A percentile compares a stretch with the other conserved stretches of the same genome.
Conservation (phyloP, 2,329 filamentous ascomycete genomes). For the Cadophora sp. region DNA sequence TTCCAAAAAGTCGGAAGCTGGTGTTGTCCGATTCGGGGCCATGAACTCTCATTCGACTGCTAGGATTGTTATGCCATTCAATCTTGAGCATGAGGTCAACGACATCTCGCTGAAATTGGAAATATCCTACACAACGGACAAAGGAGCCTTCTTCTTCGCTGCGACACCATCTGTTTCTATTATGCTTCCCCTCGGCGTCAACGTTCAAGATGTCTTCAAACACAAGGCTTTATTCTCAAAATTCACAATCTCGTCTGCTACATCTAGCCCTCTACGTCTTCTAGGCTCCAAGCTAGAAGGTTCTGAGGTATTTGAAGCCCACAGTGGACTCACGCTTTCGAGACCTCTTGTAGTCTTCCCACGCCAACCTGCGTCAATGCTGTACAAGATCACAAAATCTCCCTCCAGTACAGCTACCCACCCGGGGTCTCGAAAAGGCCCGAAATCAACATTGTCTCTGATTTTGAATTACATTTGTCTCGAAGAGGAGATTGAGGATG, state of each 20-base stretch:
- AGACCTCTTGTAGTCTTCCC: slow-evolving; percentile 72
- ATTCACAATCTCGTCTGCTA: slow-evolving; percentile 89
- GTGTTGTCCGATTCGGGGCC: slow-evolving; percentile 57
- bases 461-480: slow-evolving; percentile 78
- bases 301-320: slow-evolving; percentile 72
- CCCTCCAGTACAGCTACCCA: slow-evolving; percentile 46
- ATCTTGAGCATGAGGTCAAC: slow-evolving; percentile 76
- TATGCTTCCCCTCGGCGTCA: slow-evolving; percentile 85
- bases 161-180: slow-evolving; percentile 71
- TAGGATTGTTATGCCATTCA: slow-evolving; percentile 78
- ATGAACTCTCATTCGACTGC: slow-evolving; percentile 56
- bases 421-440: slow-evolving; percentile 38
- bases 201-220: slow-evolving; percentile 96
- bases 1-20: slow-evolving; percentile 59
- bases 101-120: slow-evolving; percentile 80
- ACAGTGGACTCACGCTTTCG: slow-evolving; percentile 59
- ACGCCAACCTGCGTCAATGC: slow-evolving; percentile 79
- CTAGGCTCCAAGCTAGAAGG: slow-evolving; percentile 73
- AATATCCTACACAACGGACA: slow-evolving; percentile 72
- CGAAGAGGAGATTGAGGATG: slow-evolving; percentile 71
- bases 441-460: slow-evolving; percentile 63
- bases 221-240: slow-evolving; percentile 80
- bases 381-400: slow-evolving; percentile 76
- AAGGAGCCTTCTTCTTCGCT: slow-evolving; percentile 69
- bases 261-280: slow-evolving; percentile 75